Percentiles rank a stretch among this genome's conserved stretches.
These are phyloP conservation scores for Anisodus tanguticus DNA, from an alignment of 257 asterid genomes.

Conservation along the genomic window DNA sequence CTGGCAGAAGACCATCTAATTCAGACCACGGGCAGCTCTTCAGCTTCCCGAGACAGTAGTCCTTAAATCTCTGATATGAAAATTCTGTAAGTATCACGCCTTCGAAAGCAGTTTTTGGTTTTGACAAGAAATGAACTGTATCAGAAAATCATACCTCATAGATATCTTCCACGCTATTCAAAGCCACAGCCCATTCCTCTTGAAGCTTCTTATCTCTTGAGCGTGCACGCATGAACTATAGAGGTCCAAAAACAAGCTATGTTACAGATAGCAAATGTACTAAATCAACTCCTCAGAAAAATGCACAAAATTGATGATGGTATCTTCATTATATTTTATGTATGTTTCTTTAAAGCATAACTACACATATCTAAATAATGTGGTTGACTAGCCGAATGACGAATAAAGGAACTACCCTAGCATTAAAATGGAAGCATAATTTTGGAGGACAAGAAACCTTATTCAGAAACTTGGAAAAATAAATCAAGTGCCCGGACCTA, in stretches of 20 bases:
- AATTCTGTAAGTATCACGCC: constrained; percentile 6
- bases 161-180: constrained; percentile 71
- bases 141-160: constrained; percentile 58
- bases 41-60: constrained; percentile 79
- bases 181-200: constrained; percentile 89
- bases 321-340: not conserved
- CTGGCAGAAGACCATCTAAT: constrained; percentile 90
- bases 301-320: not conserved
- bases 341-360: too few relatives aligned
- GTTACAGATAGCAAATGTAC: not conserved
- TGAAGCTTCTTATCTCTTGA: constrained; percentile 78
- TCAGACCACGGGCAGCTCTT: constrained; percentile 94
- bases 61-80: constrained; percentile 62
- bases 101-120: not conserved
- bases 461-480: too few relatives aligned
- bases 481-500: not conserved
- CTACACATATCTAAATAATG: too few relatives aligned
- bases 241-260: constrained; percentile 19
- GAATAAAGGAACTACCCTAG: too few relatives aligned
- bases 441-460: too few relatives aligned
- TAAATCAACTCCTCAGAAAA: not conserved
- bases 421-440: too few relatives aligned
- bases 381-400: too few relatives aligned
- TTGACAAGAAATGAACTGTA: not conserved
- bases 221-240: constrained; percentile 92